These are phyloP conservation scores for Fusarium torreyae DNA, from an alignment of 2,329 filamentous ascomycete species.

Conservation along the genomic window DNA sequence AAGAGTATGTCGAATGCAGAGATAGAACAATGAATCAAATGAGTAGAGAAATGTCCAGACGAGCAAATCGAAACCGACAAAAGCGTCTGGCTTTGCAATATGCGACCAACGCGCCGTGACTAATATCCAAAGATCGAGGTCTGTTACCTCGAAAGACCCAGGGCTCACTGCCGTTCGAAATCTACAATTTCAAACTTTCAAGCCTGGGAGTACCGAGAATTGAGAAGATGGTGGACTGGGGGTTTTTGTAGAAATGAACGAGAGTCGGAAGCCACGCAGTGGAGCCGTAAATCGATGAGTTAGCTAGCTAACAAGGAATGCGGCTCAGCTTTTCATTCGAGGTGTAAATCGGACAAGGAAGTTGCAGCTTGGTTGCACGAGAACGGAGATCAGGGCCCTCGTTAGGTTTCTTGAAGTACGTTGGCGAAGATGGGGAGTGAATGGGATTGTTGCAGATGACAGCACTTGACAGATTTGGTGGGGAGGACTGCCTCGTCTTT, in stretches of 20 bases:
- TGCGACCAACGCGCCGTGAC: not conserved
- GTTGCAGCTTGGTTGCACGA: slow-evolving; percentile 44
- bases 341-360: slow-evolving; percentile 35
- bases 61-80: not conserved
- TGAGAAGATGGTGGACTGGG: slow-evolving; percentile 44
- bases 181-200: slow-evolving; percentile 26
- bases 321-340: slow-evolving; percentile 45
- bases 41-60: not conserved
- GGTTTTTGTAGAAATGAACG: slow-evolving; percentile 48
- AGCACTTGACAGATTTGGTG: slow-evolving; percentile 22
- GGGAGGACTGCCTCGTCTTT: slow-evolving; percentile 30
- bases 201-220: slow-evolving; percentile 27
- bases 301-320: slow-evolving; percentile 40
- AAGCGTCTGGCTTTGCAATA: not conserved
- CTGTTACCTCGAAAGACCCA: slow-evolving; percentile 14
- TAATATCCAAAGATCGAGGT: slow-evolving; percentile 3
- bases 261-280: slow-evolving; percentile 13
- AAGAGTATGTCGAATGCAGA: not conserved
- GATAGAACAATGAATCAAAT: not conserved
- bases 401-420: slow-evolving; percentile 43
- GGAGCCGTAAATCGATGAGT: slow-evolving; percentile 26
- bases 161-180: slow-evolving; percentile 25
- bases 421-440: slow-evolving; percentile 40
- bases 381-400: slow-evolving; percentile 34
- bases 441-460: slow-evolving; percentile 28